These are phyloP conservation scores for Bruguiera hainesii DNA, from an alignment of 441 rosid genomes.

Conservation along the genomic window DNA sequence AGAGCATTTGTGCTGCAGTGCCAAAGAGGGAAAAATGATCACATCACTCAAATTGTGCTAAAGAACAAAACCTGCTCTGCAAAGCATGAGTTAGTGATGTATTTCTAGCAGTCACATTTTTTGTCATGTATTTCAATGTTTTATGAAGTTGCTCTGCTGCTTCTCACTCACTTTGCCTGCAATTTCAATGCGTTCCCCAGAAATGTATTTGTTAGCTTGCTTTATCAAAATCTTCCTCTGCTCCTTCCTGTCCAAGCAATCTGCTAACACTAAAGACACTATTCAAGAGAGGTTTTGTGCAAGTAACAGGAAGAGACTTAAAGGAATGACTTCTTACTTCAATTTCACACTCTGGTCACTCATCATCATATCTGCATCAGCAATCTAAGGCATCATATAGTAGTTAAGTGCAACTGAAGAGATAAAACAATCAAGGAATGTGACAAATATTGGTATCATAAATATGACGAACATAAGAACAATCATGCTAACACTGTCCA, in stretches of 20 bases:
- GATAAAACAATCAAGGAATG: too few relatives aligned
- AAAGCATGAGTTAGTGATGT: constrained; percentile 46
- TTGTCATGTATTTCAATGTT: constrained; percentile 76
- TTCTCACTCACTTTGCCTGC: constrained; percentile 57
- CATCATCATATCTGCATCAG: constrained; percentile 73
- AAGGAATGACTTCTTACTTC: constrained; percentile 44
- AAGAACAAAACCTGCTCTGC: constrained; percentile 51
- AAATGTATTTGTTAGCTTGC: constrained; percentile 48
- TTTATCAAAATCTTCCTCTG: constrained; percentile 55
- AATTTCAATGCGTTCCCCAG: constrained; percentile 56
- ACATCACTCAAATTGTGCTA: neutral
- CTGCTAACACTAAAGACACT: constrained; percentile 5
- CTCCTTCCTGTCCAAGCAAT: constrained; percentile 54
- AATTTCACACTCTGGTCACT: constrained; percentile 74
- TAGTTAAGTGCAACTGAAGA: too few relatives aligned
- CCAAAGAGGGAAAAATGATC: neutral
- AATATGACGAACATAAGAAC: too few relatives aligned
- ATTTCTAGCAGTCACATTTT: constrained; percentile 66
- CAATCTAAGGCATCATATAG: neutral
- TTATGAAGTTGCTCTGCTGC: constrained; percentile 44
- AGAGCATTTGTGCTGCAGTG: constrained; percentile 83
- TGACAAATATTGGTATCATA: too few relatives aligned
- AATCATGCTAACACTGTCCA: too few relatives aligned
- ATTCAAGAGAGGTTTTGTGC: neutral
- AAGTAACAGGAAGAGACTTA: neutral